A percentile compares a stretch with the other conserved stretches of the same genome.
Conservation (phyloP, 345 rosid species). For the Pistacia integerrima region DNA sequence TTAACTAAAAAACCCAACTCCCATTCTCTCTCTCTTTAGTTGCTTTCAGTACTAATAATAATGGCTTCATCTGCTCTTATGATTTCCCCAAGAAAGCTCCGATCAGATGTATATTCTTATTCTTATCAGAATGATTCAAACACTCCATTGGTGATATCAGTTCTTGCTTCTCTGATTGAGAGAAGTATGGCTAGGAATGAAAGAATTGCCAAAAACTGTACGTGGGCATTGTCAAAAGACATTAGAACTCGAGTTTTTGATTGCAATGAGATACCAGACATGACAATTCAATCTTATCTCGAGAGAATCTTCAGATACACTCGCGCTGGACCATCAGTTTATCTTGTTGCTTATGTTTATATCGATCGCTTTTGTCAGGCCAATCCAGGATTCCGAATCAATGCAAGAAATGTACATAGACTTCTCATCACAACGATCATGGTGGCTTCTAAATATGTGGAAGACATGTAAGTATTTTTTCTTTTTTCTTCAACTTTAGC, state of each 20-base stretch:
- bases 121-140: constrained; percentile 59
- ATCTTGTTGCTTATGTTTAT: constrained; percentile 84
- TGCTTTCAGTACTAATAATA: background rate
- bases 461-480: constrained; percentile 72
- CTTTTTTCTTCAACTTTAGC: background rate
- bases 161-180: constrained; percentile 73
- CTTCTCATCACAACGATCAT: constrained; percentile 83
- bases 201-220: constrained; percentile 52
- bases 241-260: constrained; percentile 57
- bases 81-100: constrained; percentile 83
- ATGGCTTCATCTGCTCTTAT: constrained; percentile 43
- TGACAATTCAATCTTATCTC: constrained; percentile 75
- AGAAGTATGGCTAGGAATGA: constrained; percentile 69
- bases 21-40: background rate
- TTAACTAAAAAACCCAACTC: background rate
- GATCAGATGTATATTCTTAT: constrained; percentile 75
- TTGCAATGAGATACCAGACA: constrained; percentile 73
- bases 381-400: constrained; percentile 67
- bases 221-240: constrained; percentile 37
- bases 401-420: constrained; percentile 69
- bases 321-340: constrained; percentile 78
- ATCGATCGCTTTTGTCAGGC: constrained; percentile 86
- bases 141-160: constrained; percentile 77
- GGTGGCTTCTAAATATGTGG: constrained; percentile 91
- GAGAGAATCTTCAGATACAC: constrained; percentile 92